Evolutionary conservation across 2,329 filamentous ascomycete genomes (phyloP).

Genomic region (Beauveria australis): DNA sequence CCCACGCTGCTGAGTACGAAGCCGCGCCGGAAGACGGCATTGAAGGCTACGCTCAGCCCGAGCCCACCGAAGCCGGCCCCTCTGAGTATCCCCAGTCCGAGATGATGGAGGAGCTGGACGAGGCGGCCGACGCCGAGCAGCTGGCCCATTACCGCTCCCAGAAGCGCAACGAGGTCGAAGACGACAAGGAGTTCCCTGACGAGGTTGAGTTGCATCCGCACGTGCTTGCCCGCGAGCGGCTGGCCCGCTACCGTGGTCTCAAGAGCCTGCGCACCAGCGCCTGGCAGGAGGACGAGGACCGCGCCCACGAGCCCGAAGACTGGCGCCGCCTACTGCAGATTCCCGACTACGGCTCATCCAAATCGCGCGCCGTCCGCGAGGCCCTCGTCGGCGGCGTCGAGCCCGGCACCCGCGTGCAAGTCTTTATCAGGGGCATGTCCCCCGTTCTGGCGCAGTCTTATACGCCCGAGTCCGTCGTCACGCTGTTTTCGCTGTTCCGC

Average conservation of each 20-base stretch:
- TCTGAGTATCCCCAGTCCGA: conserved; percentile 93
- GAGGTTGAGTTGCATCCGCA: conserved; percentile 91
- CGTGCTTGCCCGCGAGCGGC: conserved; percentile 74
- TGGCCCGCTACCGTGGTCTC: conserved; percentile 80
- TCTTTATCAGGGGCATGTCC: conserved; percentile 57
- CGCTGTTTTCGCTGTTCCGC: conserved; percentile 77
- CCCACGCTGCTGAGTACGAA: conserved; percentile 47
- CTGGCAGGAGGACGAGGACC: conserved; percentile 87
- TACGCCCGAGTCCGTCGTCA: conserved; percentile 48
- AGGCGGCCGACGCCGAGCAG: conserved; percentile 69
- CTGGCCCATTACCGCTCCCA: conserved; percentile 73
- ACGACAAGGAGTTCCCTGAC: conserved; percentile 93
- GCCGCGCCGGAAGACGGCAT: conserved; percentile 75
- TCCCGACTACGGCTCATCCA: conserved; percentile 80
- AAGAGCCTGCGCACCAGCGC: conserved; percentile 82
- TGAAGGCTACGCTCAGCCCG: conserved; percentile 57
- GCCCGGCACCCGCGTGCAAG: conserved; percentile 72
- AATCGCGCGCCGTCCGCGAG: conserved; percentile 69
- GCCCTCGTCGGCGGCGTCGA: conserved; percentile 80
- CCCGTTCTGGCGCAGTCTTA: conserved; percentile 36
- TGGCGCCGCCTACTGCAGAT: conserved; percentile 82
- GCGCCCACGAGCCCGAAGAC: conserved; percentile 77
- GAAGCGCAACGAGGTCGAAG: conserved; percentile 72
- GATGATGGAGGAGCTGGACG: conserved; percentile 78
- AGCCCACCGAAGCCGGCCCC: conserved; percentile 67